Base-by-base conservation (phyloP, 2,329 filamentous ascomycete species). In the Aureobasidium leucospermi region DNA sequence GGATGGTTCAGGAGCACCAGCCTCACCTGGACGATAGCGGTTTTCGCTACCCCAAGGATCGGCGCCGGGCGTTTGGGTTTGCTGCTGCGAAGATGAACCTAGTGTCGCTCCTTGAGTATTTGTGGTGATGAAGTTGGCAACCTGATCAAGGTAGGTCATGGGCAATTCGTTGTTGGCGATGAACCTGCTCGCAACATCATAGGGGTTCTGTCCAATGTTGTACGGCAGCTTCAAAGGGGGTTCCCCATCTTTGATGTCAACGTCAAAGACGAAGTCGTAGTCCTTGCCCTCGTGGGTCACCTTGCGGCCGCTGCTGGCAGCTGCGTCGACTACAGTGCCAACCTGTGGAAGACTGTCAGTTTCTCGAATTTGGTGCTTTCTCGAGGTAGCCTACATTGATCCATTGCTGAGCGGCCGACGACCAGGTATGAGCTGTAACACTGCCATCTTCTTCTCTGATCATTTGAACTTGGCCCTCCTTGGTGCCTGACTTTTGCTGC, bases 251-350 rank as follows among this genome's bases (percentile, higher is more conserved):
- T 96, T 90, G 63, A 96, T 95, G 67, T 96, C 92, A 29, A 96
- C 92, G 69, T 96, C 92, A 66, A 97, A 97, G 8, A 99, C 92
- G 68, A 88, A 96, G 70, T 99, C 94, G 71, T 96, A 99, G 62
- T 93, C 89, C 69, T 96, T 84, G 34, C 93, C 93, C 1, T 89
- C 79, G 69, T 93, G 87, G 60, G 86, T 81, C 13, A 74, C 71
- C 57, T 76, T 77, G 10, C 70, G 69, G 10, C 90, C 89, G 64
- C 85, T 90, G 69, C 90, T 95, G 39, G 88, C 90, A 5, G 88
- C 89, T 3, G 90, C 85, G 66, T 96, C 90, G 10, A 97, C 94
- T 0, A 99, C 92, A 0, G 91, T 96, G n/a, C 94, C 94, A 8
- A 97, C 88, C 70, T 91, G 80, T 36, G 15, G n/a, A 16, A 15